Percentiles rank a stretch among this genome's conserved stretches.
Evolutionary conservation across 1,284 basidiomycete species (phyloP).

Genomic region (Trichosporon sp.): DNA sequence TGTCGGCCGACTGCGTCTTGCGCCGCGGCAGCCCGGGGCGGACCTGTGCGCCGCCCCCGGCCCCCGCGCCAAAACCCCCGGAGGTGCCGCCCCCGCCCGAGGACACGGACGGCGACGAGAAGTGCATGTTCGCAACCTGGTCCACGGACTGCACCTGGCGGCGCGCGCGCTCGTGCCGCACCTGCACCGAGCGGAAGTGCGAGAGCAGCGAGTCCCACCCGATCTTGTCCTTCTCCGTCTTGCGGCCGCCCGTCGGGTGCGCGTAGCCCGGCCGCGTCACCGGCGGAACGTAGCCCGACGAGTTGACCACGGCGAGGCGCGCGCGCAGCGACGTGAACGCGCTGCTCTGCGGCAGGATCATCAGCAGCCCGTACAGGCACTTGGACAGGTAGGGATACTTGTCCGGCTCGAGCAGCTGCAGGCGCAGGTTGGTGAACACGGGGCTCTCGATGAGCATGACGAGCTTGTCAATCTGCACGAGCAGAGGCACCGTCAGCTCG

Average conservation of each 20-base stretch:
- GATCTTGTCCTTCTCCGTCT: slow-evolving; percentile 76
- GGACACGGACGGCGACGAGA: slow-evolving; percentile 37
- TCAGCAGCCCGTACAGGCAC: slow-evolving; percentile 92
- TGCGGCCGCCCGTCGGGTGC: slow-evolving; percentile 57
- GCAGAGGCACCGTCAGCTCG: slow-evolving; percentile 88
- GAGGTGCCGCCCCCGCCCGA: slow-evolving; percentile 12
- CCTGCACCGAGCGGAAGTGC: slow-evolving; percentile 76
- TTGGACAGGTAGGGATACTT: slow-evolving; percentile 95
- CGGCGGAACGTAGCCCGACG: slow-evolving; percentile 78
- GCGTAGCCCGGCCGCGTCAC: slow-evolving; percentile 21
- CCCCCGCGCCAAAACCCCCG: background rate
- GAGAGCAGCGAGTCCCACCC: slow-evolving; percentile 87
- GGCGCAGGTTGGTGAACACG: slow-evolving; percentile 94
- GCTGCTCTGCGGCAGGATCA: slow-evolving; percentile 94
- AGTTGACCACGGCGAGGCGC: slow-evolving; percentile 88
- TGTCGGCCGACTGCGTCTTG: slow-evolving; percentile 17
- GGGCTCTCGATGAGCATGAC: slow-evolving; percentile 98
- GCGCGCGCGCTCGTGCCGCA: slow-evolving; percentile 78
- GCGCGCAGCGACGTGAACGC: slow-evolving; percentile 95
- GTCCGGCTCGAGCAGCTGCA: slow-evolving; percentile 95
- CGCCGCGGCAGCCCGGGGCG: slow-evolving; percentile 15
- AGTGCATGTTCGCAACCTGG: slow-evolving; percentile 30
- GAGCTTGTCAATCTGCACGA: slow-evolving; percentile 97
- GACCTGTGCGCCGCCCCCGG: background rate
- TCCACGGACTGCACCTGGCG: slow-evolving; percentile 51